These are phyloP conservation scores for Didymella exigua DNA, from an alignment of 2,329 filamentous ascomycete species.

Conservation along the genomic window DNA sequence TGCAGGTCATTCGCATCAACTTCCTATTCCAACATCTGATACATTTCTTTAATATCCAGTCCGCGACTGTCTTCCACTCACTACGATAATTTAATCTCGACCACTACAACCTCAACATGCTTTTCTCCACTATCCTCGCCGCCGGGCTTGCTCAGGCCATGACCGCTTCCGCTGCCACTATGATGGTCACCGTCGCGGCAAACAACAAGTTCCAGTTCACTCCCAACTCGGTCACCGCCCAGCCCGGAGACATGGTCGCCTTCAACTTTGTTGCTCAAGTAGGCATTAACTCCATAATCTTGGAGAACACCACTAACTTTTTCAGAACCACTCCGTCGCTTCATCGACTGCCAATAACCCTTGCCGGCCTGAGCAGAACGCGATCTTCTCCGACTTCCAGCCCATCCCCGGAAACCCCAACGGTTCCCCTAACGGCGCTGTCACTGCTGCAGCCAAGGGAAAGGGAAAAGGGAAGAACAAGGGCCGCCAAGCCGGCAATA, in stretches of 20 bases:
- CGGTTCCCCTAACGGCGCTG: conserved; percentile 21
- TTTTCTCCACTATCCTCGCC: conserved; percentile 28
- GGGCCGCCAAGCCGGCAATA: conserved; percentile 29
- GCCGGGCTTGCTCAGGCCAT: conserved; percentile 33
- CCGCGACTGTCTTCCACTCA: conserved; percentile 10
- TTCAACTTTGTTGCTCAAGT: conserved; percentile 36
- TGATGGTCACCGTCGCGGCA: conserved; percentile 39
- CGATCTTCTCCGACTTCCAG: conserved; percentile 39
- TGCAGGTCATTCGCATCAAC: conserved; percentile 24
- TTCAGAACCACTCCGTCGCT: conserved; percentile 36
- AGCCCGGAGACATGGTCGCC: conserved; percentile 37
- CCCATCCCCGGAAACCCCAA: conserved; percentile 28
- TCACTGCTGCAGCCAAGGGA: conserved; percentile 15
- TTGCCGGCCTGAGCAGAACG: conserved; percentile 32
- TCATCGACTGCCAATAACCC: conserved; percentile 34
- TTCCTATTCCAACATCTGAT: conserved; percentile 9
- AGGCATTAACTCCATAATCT: background rate
- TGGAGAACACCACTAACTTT: background rate
- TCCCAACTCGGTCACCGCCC: conserved; percentile 33
- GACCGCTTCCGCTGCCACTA: conserved; percentile 34
- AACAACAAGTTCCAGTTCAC: conserved; percentile 41
- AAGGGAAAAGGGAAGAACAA: conserved; percentile 26
- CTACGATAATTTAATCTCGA: conserved; percentile 5
- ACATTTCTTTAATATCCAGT: conserved; percentile 7
- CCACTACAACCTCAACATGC: conserved; percentile 24